Base-by-base conservation (phyloP, 179 eudicot species). In the Sideroxylon spinosum region DNA sequence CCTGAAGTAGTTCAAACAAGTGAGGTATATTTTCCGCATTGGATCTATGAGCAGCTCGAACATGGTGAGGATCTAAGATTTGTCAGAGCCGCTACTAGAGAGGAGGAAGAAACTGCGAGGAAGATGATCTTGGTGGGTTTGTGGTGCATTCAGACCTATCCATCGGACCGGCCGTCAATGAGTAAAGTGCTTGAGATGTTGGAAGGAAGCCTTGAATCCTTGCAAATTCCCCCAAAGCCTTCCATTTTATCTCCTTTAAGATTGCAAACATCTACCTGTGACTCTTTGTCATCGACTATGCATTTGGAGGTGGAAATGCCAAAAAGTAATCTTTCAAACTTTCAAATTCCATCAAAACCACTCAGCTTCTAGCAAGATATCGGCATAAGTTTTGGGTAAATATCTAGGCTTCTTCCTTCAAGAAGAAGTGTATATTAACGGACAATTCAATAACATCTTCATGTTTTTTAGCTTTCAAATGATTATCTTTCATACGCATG, bases 51-150 rank as follows among this genome's bases (percentile, higher is more conserved):
- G 56, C 56, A n/a, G 3, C 63, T 59, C 16, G 63, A 59, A 74
- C 48, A 73, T 57, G 56, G 19, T 4, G 73, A 81, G 60, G 77
- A 79, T 20, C 1, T 23, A 11, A 67, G 59, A 10, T 32, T 53
- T 14, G 17, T 68, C 26, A 78, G 67, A 3, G 63, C 25, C 29
- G 22, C 61, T 17, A 48, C 70, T 23, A 78, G n/a, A 22, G 76
- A 80, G 44, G 87, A 80, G 32, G 61, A 62, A 9, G 77, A 32
- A 52, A 57, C 37, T 9, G 73, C 17, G 1, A 82, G 77, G 68
- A 82, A 82, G 77, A 64, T 85, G 87, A 61, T 80, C 17, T 14
- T 77, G 66, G 87, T 85, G 80, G 78, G 84, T 73, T 79, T 86
- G 75, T 83, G 85, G 78, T 83, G 88, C 62, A 79, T 81, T 59